phyloP scores from a whole-genome alignment of 2,329 filamentous ascomycete species.

The Metarhizium guizhouense region DNA sequence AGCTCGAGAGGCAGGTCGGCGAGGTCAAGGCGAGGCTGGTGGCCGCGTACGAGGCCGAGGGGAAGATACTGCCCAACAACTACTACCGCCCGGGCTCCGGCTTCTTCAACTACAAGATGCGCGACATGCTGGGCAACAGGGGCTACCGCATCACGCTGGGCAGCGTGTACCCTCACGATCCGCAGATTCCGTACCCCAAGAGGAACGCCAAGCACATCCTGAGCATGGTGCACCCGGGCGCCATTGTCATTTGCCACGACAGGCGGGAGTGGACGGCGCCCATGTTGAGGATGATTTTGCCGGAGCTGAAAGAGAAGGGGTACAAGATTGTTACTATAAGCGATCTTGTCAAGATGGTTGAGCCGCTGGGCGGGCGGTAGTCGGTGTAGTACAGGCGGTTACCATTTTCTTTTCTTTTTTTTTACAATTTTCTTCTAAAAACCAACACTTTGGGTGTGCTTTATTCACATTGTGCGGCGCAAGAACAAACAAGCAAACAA shows the following conservation, averaged over 20 bases:
- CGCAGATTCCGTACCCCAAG: constrained; percentile 63
- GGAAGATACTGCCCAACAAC: constrained; percentile 37
- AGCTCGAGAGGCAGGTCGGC: constrained; percentile 54
- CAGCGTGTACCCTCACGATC: constrained; percentile 81
- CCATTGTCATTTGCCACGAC: constrained; percentile 82
- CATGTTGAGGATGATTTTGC: constrained; percentile 66
- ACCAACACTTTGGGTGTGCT: no score
- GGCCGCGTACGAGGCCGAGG: constrained; percentile 43
- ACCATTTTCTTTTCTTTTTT: not conserved
- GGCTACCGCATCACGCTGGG: constrained; percentile 71
- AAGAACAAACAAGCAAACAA: no score
- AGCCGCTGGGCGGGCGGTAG: constrained; percentile 17
- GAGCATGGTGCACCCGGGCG: constrained; percentile 68
- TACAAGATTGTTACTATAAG: constrained; percentile 66
- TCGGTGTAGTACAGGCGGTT: not conserved
- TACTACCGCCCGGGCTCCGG: constrained; percentile 82
- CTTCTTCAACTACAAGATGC: constrained; percentile 68
- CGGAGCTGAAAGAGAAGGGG: constrained; percentile 58
- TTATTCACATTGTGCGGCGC: no score
- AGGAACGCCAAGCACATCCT: constrained; percentile 73
- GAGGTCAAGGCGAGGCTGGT: constrained; percentile 54
- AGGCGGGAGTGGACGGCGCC: constrained; percentile 71
- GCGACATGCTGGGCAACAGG: constrained; percentile 46
- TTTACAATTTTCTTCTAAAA: not conserved
- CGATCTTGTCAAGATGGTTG: constrained; percentile 44